Evolutionary conservation across 2,329 filamentous ascomycete genomes (phyloP).

Genomic region (Stachybotrys echinatus): DNA sequence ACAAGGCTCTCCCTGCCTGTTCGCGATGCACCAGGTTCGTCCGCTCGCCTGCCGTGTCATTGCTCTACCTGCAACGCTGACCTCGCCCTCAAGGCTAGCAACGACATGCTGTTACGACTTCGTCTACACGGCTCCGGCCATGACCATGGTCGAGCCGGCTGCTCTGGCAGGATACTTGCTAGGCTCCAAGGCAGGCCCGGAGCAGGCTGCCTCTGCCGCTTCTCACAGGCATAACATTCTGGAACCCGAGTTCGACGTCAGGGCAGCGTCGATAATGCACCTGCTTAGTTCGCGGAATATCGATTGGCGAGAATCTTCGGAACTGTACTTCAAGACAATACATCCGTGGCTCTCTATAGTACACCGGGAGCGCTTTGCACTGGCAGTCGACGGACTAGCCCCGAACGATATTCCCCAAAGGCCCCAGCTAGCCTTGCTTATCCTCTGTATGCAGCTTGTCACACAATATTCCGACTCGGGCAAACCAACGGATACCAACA

Average conservation of each 20-base stretch:
- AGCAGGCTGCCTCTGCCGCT: not conserved
- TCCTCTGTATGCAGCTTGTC: constrained; percentile 37
- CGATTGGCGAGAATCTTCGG: constrained; percentile 30
- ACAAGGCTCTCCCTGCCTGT: constrained; percentile 29
- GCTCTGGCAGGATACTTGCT: constrained; percentile 13
- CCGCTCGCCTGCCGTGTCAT: no score
- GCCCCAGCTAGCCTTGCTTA: constrained; percentile 29
- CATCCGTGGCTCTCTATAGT: constrained; percentile 36
- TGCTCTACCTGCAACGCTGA: not conserved
- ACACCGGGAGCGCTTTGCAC: constrained; percentile 31
- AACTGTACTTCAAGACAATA: constrained; percentile 33
- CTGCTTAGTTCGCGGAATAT: constrained; percentile 26
- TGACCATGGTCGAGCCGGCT: constrained; percentile 20
- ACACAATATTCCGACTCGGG: constrained; percentile 32
- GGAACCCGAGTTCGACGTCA: constrained; percentile 25
- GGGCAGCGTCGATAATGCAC: constrained; percentile 31
- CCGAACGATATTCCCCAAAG: constrained; percentile 12
- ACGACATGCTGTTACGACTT: constrained; percentile 30
- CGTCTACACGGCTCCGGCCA: constrained; percentile 28
- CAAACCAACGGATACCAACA: constrained; percentile 10
- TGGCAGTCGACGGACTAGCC: constrained; percentile 23
- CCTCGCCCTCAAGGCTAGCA: constrained; percentile 10
- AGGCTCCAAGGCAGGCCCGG: constrained; percentile 13
- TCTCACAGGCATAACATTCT: constrained; percentile 17
- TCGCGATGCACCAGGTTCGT: constrained; percentile 27